A percentile compares a stretch with the other conserved stretches of the same genome.
Conservation (phyloP, 805 yeast species). For the Danielia reshetovae region DNA sequence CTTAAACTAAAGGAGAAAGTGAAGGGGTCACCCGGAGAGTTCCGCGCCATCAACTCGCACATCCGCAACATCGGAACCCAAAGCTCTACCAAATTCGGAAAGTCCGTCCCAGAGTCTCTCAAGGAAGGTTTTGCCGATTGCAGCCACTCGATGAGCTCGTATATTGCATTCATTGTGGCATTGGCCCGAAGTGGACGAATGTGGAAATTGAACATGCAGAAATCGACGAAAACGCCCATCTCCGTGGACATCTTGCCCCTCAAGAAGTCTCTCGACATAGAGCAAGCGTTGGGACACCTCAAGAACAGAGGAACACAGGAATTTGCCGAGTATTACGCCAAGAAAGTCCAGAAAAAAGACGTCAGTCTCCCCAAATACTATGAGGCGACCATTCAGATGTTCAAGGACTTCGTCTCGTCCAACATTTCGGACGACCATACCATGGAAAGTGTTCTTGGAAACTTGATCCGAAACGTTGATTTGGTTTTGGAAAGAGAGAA, state of each 20-base stretch:
- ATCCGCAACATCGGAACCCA: not conserved
- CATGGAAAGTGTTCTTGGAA: conserved; percentile 44
- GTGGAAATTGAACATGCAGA: conserved; percentile 23
- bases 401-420: conserved; percentile 55
- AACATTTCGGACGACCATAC: conserved; percentile 44
- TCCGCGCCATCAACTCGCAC: conserved; percentile 1
- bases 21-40: conserved; percentile 1
- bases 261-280: conserved; percentile 9
- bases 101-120: not conserved
- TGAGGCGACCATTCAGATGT: conserved; percentile 39
- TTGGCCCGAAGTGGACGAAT: conserved; percentile 9
- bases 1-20: not conserved
- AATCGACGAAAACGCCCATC: conserved; percentile 26
- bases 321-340: conserved; percentile 20
- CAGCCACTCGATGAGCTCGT: conserved; percentile 7
- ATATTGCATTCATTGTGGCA: conserved; percentile 14
- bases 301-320: conserved; percentile 17
- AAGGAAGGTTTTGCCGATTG: conserved; percentile 1
- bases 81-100: conserved; percentile 1
- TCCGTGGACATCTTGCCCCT: conserved; percentile 33
- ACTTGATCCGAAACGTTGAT: conserved; percentile 29
- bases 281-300: conserved; percentile 16
- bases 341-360: not conserved
- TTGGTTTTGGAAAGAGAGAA: conserved; percentile 1
- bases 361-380: conserved; percentile 15